phyloP scores from a whole-genome alignment of 2,329 filamentous ascomycete species.

The Juglanconis juglandina region DNA sequence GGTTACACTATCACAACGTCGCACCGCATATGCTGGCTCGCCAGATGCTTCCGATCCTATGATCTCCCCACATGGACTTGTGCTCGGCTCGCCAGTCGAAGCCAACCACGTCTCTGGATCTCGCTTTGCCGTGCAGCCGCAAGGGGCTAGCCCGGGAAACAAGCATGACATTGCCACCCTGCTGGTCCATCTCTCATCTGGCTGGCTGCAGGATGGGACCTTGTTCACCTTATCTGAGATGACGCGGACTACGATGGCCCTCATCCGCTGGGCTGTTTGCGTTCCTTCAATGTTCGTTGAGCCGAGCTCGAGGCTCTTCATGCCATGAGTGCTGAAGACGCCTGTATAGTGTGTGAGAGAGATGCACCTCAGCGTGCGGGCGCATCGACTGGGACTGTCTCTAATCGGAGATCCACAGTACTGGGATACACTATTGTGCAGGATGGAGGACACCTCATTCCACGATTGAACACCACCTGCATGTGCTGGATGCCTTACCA shows the following conservation, averaged over 20 bases:
- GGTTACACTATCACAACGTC: slow-evolving; percentile 8
- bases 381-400: neutral
- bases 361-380: neutral
- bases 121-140: slow-evolving; percentile 2
- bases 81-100: slow-evolving; percentile 15
- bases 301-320: slow-evolving; percentile 12
- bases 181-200: neutral
- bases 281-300: neutral
- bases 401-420: neutral
- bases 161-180: slow-evolving; percentile 6
- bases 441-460: neutral
- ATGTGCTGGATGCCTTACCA: neutral
- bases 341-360: neutral
- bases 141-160: neutral
- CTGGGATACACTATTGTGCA: neutral
- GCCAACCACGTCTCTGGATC: slow-evolving; percentile 12
- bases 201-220: slow-evolving; percentile 10
- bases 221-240: slow-evolving; percentile 19
- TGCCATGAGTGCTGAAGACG: neutral
- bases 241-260: slow-evolving; percentile 4
- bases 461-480: neutral
- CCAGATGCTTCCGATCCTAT: slow-evolving; percentile 10
- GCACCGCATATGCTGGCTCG: slow-evolving; percentile 9
- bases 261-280: neutral
- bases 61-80: slow-evolving; percentile 7